Conservation (phyloP, 768 basidiomycete species). For the Mycena leptocephala region DNA sequence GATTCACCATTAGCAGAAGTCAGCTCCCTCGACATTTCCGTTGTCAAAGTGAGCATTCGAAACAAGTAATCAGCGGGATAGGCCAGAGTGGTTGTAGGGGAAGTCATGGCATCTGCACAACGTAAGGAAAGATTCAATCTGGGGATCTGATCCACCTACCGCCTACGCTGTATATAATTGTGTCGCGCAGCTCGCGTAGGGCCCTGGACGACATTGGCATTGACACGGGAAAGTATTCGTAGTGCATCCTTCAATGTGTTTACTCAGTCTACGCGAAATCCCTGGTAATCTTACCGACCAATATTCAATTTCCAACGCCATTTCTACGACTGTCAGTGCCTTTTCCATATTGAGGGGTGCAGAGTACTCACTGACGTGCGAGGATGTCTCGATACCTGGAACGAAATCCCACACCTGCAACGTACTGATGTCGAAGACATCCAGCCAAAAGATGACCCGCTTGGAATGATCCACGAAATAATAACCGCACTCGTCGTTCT, state of each 20-base stretch:
- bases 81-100: background rate
- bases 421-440: background rate
- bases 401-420: background rate
- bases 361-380: background rate
- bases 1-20: background rate
- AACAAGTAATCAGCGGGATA: background rate
- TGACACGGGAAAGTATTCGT: background rate
- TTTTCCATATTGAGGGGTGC: too few species aligned
- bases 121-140: background rate
- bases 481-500: background rate
- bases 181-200: background rate
- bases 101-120: background rate
- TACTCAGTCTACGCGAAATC: background rate
- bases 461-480: slow-evolving; percentile 14
- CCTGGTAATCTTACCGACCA: background rate
- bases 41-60: background rate
- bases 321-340: background rate
- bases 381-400: background rate
- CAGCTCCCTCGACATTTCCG: background rate
- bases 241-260: background rate
- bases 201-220: background rate
- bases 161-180: background rate
- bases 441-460: background rate
- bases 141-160: background rate
- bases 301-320: background rate